Evolutionary conservation across 2,329 filamentous ascomycete genomes (phyloP).

Genomic region (Myriosclerotinia scirpicola): DNA sequence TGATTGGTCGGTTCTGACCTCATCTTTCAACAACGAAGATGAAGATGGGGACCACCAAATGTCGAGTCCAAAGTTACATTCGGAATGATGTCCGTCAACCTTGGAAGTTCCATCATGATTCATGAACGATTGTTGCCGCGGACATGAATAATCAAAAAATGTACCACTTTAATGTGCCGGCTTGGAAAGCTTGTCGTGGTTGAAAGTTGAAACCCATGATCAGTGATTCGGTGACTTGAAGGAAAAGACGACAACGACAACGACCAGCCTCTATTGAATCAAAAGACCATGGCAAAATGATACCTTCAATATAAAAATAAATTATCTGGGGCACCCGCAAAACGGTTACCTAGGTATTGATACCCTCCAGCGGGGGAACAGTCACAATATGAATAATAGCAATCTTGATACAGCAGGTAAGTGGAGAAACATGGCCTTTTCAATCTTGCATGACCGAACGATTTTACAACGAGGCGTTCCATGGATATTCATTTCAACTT

Average conservation of each 20-base stretch:
- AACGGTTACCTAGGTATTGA: background rate
- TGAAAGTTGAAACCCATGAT: background rate
- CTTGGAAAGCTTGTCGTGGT: constrained; percentile 12
- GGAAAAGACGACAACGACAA: too few species aligned
- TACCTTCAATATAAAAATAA: background rate
- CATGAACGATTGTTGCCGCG: background rate
- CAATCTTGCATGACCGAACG: too few species aligned
- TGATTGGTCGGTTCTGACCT: constrained; percentile 2
- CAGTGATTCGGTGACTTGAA: background rate
- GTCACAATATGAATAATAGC: background rate
- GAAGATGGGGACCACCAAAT: background rate
- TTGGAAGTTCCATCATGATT: background rate
- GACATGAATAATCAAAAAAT: background rate
- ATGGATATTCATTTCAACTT: background rate
- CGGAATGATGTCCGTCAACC: background rate
- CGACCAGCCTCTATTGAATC: background rate
- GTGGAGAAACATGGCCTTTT: constrained; percentile 5
- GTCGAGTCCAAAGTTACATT: background rate
- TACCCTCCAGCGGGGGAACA: background rate
- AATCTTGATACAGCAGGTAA: background rate
- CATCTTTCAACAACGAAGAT: background rate
- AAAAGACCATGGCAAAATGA: background rate
- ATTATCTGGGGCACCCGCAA: constrained; percentile 17
- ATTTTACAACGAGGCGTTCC: background rate
- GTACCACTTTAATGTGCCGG: background rate